Base-by-base conservation (phyloP, 805 yeast genomes). In the Starmerella vaccinii region DNA sequence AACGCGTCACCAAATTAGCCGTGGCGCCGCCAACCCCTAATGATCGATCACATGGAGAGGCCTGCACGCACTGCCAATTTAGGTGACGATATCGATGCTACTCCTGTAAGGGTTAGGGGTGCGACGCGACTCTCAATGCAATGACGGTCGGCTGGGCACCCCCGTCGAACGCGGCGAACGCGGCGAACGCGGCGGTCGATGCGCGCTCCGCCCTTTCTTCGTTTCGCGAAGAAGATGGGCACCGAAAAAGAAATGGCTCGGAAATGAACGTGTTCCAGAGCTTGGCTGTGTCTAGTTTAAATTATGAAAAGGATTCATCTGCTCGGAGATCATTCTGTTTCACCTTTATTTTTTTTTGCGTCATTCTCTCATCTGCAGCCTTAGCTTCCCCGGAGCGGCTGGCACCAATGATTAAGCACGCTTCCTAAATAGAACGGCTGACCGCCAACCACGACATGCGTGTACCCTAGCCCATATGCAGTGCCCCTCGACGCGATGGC, bases 371-470 rank as follows among this genome's bases (percentile, higher is more conserved):
- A 34, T 19, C 38, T 18, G 38, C 22, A 16, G 18, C n/a, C 6
- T 16, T 16, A 13, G 22, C 22, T 26, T 34, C 38, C 38, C 22
- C 22, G 18, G 38, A 34, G 38, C 38, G 38, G 38, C 38, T 34
- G 38, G 22, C 22, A 24, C 23, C 23, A 23, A 27, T 41, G 47
- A 22, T n/a, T 32, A 15, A 26, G 22, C 22, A n/a, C 39, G 29
- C 21, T 43, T 30, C 38, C 39, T 32, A 32, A 43, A 26, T 37
- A 21, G 43, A 34, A 40, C 43, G 50, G 50, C 50, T 40, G 32
- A 29, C 26, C 32, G 50, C 50, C 50, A 47, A 47, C 50, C 50
- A 47, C 50, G 30, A 24, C 26, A 32, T 23, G 35, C 46, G 27
- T 41, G 19, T n/a, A 6, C 16, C 45, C 45, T 18, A 4, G 27